A percentile compares a stretch with the other conserved stretches of the same genome.
These are phyloP conservation scores for Mycosphaerelloides madeirae DNA, from an alignment of 2,329 filamentous ascomycete genomes.

Conservation along the genomic window DNA sequence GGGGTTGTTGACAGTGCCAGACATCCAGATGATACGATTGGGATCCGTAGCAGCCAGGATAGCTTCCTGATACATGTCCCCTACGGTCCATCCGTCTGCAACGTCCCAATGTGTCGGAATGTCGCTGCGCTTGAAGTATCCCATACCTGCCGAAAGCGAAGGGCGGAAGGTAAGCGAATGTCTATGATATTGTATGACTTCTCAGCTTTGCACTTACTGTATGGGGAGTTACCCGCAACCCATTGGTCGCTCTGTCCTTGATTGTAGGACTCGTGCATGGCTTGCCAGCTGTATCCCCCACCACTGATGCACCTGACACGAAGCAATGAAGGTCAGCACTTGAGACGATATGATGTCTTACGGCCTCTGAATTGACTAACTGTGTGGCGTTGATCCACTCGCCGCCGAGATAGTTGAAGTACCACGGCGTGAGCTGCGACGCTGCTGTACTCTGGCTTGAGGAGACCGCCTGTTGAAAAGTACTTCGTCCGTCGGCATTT, in stretches of 20 bases:
- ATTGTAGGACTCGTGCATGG: constrained; percentile 51
- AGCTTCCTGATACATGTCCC: constrained; percentile 53
- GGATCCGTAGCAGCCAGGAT: constrained; percentile 51
- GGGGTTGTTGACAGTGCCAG: constrained; percentile 49
- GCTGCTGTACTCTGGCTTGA: background rate
- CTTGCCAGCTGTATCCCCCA: constrained; percentile 49
- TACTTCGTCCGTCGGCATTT: constrained; percentile 11
- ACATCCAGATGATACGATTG: constrained; percentile 50
- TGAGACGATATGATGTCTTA: too few species aligned
- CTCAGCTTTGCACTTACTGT: too few species aligned
- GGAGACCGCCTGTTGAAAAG: constrained; percentile 2
- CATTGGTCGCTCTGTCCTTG: constrained; percentile 50
- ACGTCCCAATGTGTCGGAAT: constrained; percentile 54
- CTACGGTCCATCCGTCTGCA: constrained; percentile 52
- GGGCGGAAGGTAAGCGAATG: too few species aligned
- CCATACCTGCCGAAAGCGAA: too few species aligned
- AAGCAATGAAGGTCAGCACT: too few species aligned
- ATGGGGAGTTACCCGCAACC: constrained; percentile 51
- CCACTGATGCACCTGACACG: constrained; percentile 53
- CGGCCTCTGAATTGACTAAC: too few species aligned
- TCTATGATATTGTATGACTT: too few species aligned
- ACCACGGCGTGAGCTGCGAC: constrained; percentile 46
- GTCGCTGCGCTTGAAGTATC: constrained; percentile 47
- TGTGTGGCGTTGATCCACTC: constrained; percentile 47
- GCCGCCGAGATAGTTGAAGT: constrained; percentile 50